These are phyloP conservation scores for Sporothrix inflata DNA, from an alignment of 2,329 filamentous ascomycete genomes.

Conservation along the genomic window DNA sequence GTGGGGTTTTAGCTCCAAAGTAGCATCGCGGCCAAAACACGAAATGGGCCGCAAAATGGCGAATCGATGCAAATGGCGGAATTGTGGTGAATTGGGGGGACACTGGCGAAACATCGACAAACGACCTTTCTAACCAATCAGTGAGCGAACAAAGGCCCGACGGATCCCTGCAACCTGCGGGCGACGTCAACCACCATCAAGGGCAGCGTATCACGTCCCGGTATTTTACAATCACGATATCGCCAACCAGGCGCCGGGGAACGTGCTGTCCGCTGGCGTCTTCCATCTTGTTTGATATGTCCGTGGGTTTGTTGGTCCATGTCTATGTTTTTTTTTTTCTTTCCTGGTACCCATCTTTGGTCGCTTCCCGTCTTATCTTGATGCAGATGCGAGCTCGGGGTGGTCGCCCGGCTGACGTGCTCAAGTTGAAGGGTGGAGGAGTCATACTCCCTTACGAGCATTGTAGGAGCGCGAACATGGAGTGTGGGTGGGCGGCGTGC, in stretches of 20 bases:
- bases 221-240: slow-evolving; percentile 13
- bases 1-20: not conserved
- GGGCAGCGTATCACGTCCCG: slow-evolving; percentile 9
- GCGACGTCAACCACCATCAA: not conserved
- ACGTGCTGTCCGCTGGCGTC: not conserved
- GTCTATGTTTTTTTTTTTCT: not conserved
- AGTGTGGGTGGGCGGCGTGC: not conserved
- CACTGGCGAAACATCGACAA: slow-evolving; percentile 1
- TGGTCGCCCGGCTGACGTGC: slow-evolving; percentile 14
- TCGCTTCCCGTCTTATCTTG: not conserved
- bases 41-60: slow-evolving; percentile 5
- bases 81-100: not conserved
- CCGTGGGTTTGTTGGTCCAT: not conserved
- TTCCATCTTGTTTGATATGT: not conserved
- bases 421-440: not conserved
- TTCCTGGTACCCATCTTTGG: not conserved
- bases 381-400: not conserved
- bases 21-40: not conserved
- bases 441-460: not conserved
- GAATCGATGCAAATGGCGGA: slow-evolving; percentile 5
- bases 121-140: not conserved
- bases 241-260: not conserved
- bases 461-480: not conserved
- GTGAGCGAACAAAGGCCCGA: not conserved
- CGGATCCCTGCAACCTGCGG: not conserved